These are phyloP conservation scores for Pythium grandisporangium DNA, from an alignment of 352 stramenopile species.

Conservation along the genomic window DNA sequence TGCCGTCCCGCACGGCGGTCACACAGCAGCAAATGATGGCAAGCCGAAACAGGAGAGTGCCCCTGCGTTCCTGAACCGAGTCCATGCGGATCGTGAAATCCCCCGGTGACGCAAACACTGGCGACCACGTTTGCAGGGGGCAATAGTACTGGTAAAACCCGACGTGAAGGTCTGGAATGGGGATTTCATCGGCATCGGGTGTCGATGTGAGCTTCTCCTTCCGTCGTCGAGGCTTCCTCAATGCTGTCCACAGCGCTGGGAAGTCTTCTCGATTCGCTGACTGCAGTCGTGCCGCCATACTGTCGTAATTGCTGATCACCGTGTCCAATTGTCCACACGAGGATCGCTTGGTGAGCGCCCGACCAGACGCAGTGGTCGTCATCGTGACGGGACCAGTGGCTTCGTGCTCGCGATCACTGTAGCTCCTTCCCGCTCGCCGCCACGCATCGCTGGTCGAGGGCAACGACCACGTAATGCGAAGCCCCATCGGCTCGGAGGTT, in stretches of 20 bases:
- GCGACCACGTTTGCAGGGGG: constrained; percentile 53
- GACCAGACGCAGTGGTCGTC: too few species aligned
- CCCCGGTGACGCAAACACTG: constrained; percentile 54
- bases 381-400: too few species aligned
- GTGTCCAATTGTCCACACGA: too few species aligned
- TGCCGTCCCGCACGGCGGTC: constrained; percentile 35
- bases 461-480: too few species aligned
- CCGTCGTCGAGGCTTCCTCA: not conserved
- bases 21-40: constrained; percentile 53
- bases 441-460: too few species aligned
- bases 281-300: constrained; percentile 19
- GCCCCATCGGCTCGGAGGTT: too few species aligned
- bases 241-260: constrained; percentile 9
- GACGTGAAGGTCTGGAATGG: constrained; percentile 56
- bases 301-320: constrained; percentile 24
- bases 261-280: constrained; percentile 12
- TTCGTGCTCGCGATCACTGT: too few species aligned
- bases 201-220: constrained; percentile 1
- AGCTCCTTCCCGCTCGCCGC: too few species aligned
- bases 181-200: constrained; percentile 33
- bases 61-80: constrained; percentile 23
- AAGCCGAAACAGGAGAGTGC: constrained; percentile 35
- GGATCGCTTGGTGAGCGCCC: too few species aligned
- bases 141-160: constrained; percentile 62
- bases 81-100: constrained; percentile 75